These are phyloP conservation scores for Amorphotheca resinae DNA, from an alignment of 495 filamentous ascomycete genomes.

Conservation along the genomic window DNA sequence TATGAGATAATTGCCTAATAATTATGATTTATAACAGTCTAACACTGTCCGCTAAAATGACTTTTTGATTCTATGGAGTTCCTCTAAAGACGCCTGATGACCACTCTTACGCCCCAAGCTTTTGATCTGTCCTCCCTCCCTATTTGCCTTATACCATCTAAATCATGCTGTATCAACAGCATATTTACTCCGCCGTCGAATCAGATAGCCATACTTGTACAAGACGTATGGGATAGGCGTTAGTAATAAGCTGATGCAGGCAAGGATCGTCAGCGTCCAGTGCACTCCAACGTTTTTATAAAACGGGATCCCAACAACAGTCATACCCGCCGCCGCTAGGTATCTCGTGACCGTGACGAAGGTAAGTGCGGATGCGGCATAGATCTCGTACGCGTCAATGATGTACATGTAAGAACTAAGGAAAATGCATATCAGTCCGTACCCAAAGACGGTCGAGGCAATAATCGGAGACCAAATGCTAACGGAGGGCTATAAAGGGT, in stretches of 20 bases:
- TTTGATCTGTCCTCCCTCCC: no score
- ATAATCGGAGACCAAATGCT: conserved; percentile 42
- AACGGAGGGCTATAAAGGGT: conserved; percentile 25
- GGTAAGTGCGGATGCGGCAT: conserved; percentile 50
- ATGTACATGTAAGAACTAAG: conserved; percentile 50
- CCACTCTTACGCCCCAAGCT: no score
- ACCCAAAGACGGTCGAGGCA: conserved; percentile 39
- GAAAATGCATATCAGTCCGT: conserved; percentile 52
- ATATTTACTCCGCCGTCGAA: background rate
- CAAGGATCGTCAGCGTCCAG: conserved; percentile 45
- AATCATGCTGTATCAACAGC: no score
- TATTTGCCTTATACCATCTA: no score
- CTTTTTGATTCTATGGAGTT: no score
- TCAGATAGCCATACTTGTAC: background rate
- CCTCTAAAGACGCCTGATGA: no score
- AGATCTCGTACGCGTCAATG: conserved; percentile 54
- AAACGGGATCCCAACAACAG: conserved; percentile 22
- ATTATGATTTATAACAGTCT: no score
- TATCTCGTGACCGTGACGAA: conserved; percentile 38
- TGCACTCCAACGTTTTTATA: conserved; percentile 41
- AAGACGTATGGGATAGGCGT: conserved; percentile 31
- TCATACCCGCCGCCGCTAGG: conserved; percentile 25
- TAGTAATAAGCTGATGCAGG: conserved; percentile 33
- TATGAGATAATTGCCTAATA: no score
- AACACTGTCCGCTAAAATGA: no score